Evolutionary conservation across 306 rosid species (phyloP).

Genomic region (Arachis stenosperma): DNA sequence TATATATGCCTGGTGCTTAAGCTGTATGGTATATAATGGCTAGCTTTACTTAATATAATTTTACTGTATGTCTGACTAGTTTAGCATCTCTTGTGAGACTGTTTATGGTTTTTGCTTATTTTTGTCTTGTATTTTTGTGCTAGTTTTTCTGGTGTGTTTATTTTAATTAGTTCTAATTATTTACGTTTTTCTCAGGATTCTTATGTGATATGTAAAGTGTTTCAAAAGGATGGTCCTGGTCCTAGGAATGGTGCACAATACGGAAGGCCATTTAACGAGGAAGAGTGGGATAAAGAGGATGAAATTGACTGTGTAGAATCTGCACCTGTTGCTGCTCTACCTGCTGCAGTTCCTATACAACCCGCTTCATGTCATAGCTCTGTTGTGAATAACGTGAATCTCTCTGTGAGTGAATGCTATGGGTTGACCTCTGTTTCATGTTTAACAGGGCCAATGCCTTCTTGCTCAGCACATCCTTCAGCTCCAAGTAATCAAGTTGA

Average conservation of each 20-base stretch:
- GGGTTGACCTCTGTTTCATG: conserved; percentile 46
- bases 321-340: conserved; percentile 19
- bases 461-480: conserved; percentile 24
- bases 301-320: conserved; percentile 45
- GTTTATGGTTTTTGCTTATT: not conserved
- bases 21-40: not conserved
- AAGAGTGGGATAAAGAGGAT: conserved; percentile 69
- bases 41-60: not conserved
- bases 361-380: conserved; percentile 32
- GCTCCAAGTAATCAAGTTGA: conserved; percentile 39
- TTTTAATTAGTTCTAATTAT: conserved; percentile 32
- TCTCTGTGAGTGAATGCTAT: conserved; percentile 26
- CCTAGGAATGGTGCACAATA: conserved; percentile 88
- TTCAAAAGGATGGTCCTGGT: conserved; percentile 79
- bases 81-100: not conserved
- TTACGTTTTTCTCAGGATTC: conserved; percentile 61
- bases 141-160: conserved; percentile 20
- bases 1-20: conserved; percentile 1
- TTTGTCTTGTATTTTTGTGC: conserved; percentile 8
- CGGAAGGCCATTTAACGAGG: conserved; percentile 73
- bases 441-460: conserved; percentile 42
- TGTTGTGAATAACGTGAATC: conserved; percentile 33
- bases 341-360: conserved; percentile 25
- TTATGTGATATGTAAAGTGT: conserved; percentile 73
- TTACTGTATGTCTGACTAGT: conserved; percentile 3